phyloP scores from a whole-genome alignment of 2,329 filamentous ascomycete species.

The Fusarium albosuccineum region DNA sequence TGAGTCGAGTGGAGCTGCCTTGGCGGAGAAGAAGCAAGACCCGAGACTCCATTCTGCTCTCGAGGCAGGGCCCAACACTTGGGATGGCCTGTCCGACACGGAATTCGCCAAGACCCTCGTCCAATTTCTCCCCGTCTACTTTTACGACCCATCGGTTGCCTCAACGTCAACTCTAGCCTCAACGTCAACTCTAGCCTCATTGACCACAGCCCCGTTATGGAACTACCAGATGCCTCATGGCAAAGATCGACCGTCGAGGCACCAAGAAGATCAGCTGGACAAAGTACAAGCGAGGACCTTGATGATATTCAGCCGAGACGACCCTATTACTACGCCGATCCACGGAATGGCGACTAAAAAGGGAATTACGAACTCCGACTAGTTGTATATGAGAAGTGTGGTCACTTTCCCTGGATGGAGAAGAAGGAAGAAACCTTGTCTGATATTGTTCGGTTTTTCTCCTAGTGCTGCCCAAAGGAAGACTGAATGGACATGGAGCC shows the following conservation, averaged over 20 bases:
- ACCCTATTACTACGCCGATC: background rate
- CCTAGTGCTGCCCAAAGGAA: no score
- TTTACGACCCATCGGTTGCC: background rate
- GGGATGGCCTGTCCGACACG: background rate
- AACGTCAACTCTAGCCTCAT: rapidly evolving
- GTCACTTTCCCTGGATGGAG: background rate
- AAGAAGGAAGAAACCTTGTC: background rate
- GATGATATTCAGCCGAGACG: background rate
- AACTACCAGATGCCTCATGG: background rate
- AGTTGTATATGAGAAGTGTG: background rate
- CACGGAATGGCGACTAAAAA: background rate
- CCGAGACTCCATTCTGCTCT: background rate
- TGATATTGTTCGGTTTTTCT: background rate
- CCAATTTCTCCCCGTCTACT: background rate
- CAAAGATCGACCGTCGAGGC: background rate
- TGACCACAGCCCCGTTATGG: background rate
- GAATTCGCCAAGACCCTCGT: background rate
- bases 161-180: rapidly evolving
- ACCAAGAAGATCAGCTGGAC: background rate
- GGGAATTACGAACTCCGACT: background rate
- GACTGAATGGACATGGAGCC: no score
- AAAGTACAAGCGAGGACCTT: background rate
- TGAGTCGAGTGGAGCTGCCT: background rate
- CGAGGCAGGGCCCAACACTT: background rate
- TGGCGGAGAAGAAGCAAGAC: background rate